These are phyloP conservation scores for Apiospora marii DNA, from an alignment of 2,329 filamentous ascomycete genomes.

Conservation along the genomic window DNA sequence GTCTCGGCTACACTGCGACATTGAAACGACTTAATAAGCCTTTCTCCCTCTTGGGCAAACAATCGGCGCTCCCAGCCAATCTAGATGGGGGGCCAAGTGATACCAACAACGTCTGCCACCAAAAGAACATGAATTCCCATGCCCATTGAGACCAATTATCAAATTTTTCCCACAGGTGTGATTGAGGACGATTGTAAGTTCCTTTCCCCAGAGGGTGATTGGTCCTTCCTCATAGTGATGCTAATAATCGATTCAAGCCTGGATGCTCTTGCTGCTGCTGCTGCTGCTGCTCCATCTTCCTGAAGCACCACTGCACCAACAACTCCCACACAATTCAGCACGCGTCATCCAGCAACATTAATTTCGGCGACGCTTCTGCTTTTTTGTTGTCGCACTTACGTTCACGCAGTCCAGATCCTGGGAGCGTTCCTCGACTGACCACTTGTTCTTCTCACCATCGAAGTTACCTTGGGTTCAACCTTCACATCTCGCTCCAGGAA, in stretches of 20 bases:
- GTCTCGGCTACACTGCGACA: constrained; percentile 20
- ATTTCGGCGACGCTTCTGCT: not conserved
- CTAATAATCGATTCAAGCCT: not conserved
- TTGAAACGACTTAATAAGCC: constrained; percentile 16
- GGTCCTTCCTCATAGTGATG: not conserved
- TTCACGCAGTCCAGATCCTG: not conserved
- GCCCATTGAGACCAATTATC: not conserved
- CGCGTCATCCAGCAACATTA: not conserved
- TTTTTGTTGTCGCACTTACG: not conserved
- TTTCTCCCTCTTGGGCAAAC: constrained; percentile 10
- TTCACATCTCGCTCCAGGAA: not conserved
- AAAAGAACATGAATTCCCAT: not conserved
- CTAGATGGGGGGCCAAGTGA: not conserved
- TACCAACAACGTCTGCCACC: not conserved
- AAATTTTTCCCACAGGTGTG: not conserved
- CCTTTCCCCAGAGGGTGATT: not conserved
- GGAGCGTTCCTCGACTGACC: not conserved
- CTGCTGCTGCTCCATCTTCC: not conserved
- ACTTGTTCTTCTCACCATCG: not conserved
- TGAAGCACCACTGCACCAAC: not conserved
- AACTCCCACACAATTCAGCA: not conserved
- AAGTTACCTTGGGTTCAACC: not conserved
- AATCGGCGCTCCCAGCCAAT: constrained; percentile 1
- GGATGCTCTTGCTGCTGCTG: not conserved
- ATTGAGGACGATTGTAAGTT: not conserved